These are phyloP conservation scores for Hypholoma sublateritium DNA, from an alignment of 768 basidiomycete genomes.

Conservation along the genomic window DNA sequence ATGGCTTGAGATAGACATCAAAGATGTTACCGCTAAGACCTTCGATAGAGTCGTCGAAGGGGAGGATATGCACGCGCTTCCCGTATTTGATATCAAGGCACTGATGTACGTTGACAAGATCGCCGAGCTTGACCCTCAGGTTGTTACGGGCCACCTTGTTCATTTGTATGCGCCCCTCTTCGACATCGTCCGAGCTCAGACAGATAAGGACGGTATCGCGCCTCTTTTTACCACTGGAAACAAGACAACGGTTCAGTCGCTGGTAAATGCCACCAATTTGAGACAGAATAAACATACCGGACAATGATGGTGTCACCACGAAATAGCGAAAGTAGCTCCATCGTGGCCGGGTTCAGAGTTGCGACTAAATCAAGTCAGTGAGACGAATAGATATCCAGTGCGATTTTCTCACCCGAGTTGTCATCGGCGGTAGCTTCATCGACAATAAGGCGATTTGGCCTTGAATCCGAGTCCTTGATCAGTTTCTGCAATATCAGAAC, in stretches of 20 bases:
- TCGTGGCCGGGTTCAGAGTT: constrained; percentile 92
- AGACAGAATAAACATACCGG: constrained; percentile 49
- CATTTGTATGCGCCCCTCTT: constrained; percentile 96
- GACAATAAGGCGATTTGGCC: constrained; percentile 96
- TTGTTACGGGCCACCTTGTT: constrained; percentile 99
- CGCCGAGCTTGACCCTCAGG: constrained; percentile 94
- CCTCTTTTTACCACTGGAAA: constrained; percentile 88
- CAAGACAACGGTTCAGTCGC: not conserved
- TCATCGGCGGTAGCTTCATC: constrained; percentile 94
- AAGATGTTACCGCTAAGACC: constrained; percentile 98
- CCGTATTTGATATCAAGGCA: constrained; percentile 99
- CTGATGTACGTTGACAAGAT: constrained; percentile 93
- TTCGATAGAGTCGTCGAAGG: constrained; percentile 98
- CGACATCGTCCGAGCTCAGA: constrained; percentile 92
- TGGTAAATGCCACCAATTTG: not conserved
- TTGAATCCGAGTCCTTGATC: constrained; percentile 32
- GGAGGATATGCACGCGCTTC: constrained; percentile 94
- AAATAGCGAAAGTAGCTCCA: constrained; percentile 93
- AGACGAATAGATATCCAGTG: not conserved
- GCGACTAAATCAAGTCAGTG: constrained; percentile 59
- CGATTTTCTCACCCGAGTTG: constrained; percentile 73
- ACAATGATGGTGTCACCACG: constrained; percentile 96
- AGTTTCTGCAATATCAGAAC: constrained; percentile 9
- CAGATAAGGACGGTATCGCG: constrained; percentile 98
- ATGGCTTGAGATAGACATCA: constrained; percentile 98